Evolutionary conservation across 78 protist genomes (phyloP).

Genomic region (Creolimax fragrantissima): DNA sequence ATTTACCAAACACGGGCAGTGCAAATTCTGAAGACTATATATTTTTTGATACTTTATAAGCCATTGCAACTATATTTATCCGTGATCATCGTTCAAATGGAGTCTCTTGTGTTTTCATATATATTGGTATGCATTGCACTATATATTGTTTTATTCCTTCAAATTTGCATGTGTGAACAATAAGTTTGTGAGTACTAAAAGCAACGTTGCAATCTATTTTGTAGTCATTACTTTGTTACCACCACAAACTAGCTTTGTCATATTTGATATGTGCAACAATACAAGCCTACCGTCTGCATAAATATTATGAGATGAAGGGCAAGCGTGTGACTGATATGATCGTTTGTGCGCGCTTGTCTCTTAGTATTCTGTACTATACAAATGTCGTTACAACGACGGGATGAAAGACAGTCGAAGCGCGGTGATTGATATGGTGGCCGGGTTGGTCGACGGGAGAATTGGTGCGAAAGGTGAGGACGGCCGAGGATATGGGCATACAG

Average conservation of each 20-base stretch:
- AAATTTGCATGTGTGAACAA: not conserved
- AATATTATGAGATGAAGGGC: not conserved
- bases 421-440: not conserved
- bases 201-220: not conserved
- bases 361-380: not conserved
- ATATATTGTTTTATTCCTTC: too few relatives aligned
- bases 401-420: not conserved
- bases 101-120: not conserved
- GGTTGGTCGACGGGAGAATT: not conserved
- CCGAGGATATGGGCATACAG: not conserved
- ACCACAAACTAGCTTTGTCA: not conserved
- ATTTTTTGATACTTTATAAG: not conserved
- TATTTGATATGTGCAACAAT: not conserved
- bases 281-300: not conserved
- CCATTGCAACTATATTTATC: not conserved
- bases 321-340: not conserved
- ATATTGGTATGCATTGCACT: not conserved
- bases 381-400: not conserved
- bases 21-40: not conserved
- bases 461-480: too few relatives aligned
- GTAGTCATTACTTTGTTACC: not conserved
- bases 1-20: not conserved
- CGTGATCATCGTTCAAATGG: not conserved
- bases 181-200: not conserved
- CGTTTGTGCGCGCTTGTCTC: not conserved